A percentile compares a stretch with the other conserved stretches of the same genome.
Conservation (phyloP, 306 rosid species). For the Fagus crenata region DNA sequence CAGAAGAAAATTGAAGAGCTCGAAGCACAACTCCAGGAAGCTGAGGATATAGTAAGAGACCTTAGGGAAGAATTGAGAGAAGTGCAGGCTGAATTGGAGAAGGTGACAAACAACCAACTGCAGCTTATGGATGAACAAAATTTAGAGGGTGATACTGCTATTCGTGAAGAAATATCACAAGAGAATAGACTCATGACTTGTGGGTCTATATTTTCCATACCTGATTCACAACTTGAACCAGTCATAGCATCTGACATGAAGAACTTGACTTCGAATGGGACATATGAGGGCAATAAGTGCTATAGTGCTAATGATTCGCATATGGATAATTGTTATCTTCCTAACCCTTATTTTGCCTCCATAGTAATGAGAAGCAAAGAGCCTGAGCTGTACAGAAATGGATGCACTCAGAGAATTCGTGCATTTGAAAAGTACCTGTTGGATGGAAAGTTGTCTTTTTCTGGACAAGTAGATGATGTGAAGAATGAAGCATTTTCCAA, state of each 20-base stretch:
- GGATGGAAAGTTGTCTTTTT: constrained; percentile 47
- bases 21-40: constrained; percentile 89
- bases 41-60: constrained; percentile 78
- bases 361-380: constrained; percentile 71
- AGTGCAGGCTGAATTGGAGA: constrained; percentile 65
- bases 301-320: constrained; percentile 36
- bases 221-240: constrained; percentile 38
- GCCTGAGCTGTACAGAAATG: constrained; percentile 66
- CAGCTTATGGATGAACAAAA: constrained; percentile 37
- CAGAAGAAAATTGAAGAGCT: constrained; percentile 75
- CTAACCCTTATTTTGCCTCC: constrained; percentile 66
- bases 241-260: constrained; percentile 20
- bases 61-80: constrained; percentile 74
- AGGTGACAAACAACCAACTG: constrained; percentile 40
- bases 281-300: constrained; percentile 35
- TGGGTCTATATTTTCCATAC: constrained; percentile 26
- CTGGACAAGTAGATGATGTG: constrained; percentile 50
- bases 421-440: constrained; percentile 68
- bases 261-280: constrained; percentile 34
- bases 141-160: constrained; percentile 31
- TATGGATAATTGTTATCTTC: constrained; percentile 45
- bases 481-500: constrained; percentile 37
- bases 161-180: constrained; percentile 31
- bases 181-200: constrained; percentile 24
- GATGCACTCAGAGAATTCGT: constrained; percentile 81